A percentile compares a stretch with the other conserved stretches of the same genome.
phyloP scores from a whole-genome alignment of 2,329 filamentous ascomycete genomes.

The Aspergillus aculeatus region DNA sequence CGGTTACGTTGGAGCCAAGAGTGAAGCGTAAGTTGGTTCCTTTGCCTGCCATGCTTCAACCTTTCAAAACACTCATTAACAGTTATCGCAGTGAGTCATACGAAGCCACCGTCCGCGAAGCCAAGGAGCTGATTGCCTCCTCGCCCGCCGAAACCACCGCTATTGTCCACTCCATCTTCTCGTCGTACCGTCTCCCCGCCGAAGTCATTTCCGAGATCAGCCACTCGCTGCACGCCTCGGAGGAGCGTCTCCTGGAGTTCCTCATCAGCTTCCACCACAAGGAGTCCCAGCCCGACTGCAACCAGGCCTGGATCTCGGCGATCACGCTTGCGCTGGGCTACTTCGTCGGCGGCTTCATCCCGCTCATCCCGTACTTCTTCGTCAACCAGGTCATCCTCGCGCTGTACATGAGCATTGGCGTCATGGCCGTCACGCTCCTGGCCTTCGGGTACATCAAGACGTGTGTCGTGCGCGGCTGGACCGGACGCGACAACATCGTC shows the following conservation, averaged over 20 bases:
- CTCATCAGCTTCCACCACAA: slow-evolving; percentile 51
- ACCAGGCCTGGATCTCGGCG: slow-evolving; percentile 54
- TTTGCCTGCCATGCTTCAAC: neutral
- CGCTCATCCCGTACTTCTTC: slow-evolving; percentile 68
- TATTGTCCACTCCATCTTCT: slow-evolving; percentile 45
- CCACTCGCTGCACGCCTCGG: slow-evolving; percentile 37
- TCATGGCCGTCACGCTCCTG: slow-evolving; percentile 44
- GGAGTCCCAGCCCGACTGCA: slow-evolving; percentile 45
- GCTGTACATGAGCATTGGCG: slow-evolving; percentile 49
- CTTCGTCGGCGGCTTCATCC: slow-evolving; percentile 69
- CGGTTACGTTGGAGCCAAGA: slow-evolving; percentile 64
- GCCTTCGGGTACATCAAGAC: slow-evolving; percentile 47
- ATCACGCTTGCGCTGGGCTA: slow-evolving; percentile 68
- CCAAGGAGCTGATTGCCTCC: slow-evolving; percentile 39
- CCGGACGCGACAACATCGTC: slow-evolving; percentile 46
- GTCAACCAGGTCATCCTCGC: slow-evolving; percentile 47
- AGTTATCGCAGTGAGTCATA: slow-evolving; percentile 42
- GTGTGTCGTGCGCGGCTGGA: slow-evolving; percentile 47
- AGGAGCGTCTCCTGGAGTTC: slow-evolving; percentile 46
- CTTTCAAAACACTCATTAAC: neutral
- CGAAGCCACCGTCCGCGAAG: slow-evolving; percentile 46
- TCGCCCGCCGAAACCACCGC: slow-evolving; percentile 37
- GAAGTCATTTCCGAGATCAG: slow-evolving; percentile 38
- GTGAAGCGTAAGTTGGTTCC: slow-evolving; percentile 46
- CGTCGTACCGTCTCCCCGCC: slow-evolving; percentile 41